A percentile compares a stretch with the other conserved stretches of the same genome.
These are phyloP conservation scores for Quercus agrifolia DNA, from an alignment of 306 rosid species.

Conservation along the genomic window DNA sequence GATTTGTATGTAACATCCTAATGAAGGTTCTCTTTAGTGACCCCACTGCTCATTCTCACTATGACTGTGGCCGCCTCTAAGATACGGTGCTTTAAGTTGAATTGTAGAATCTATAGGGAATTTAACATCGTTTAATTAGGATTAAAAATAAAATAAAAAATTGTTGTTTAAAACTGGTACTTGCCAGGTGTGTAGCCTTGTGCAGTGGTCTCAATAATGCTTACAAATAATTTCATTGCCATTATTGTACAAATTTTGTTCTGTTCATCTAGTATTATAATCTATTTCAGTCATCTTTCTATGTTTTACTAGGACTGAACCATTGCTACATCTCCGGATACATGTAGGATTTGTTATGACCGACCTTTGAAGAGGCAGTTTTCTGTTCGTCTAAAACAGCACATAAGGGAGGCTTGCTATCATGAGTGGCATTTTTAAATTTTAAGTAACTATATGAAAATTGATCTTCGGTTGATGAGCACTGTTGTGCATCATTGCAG, in stretches of 20 bases:
- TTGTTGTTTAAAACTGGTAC: neutral
- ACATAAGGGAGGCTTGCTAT: no score
- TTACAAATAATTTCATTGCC: neutral
- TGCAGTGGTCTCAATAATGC: neutral
- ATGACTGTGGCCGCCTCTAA: slow-evolving; percentile 22
- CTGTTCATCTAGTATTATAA: neutral
- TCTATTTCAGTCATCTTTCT: neutral
- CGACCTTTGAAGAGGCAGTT: no score
- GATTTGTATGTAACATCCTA: neutral
- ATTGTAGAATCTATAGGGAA: neutral
- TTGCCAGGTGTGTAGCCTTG: neutral
- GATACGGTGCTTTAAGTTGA: neutral
- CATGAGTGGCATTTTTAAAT: no score
- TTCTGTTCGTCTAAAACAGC: no score
- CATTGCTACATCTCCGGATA: no score
- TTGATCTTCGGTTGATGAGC: neutral
- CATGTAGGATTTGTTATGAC: no score
- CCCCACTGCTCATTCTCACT: neutral
- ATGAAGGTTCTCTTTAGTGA: slow-evolving; percentile 13
- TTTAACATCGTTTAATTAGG: neutral
- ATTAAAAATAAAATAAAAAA: no score
- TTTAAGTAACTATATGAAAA: neutral
- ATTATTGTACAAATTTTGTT: neutral
- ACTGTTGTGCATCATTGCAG: neutral
- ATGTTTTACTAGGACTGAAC: neutral